phyloP scores from a whole-genome alignment of 768 basidiomycete genomes.

The Russula lepida region DNA sequence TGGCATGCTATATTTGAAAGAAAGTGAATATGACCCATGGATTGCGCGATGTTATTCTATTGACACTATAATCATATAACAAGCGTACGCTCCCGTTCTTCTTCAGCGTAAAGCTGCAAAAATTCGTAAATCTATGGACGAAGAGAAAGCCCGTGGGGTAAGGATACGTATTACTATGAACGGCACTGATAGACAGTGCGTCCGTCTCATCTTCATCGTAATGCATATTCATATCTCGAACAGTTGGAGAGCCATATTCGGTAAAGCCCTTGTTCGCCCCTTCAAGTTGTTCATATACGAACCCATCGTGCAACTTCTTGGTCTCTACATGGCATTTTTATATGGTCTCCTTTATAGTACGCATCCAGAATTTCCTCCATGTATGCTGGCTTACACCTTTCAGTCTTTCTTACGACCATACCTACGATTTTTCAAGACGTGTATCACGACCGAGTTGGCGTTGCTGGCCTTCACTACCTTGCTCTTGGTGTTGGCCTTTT shows the following conservation, averaged over 20 bases:
- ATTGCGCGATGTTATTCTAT: neutral
- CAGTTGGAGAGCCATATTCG: constrained; percentile 48
- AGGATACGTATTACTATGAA: constrained; percentile 43
- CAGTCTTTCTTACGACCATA: constrained; percentile 62
- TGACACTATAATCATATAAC: neutral
- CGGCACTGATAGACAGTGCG: constrained; percentile 36
- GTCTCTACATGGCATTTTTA: constrained; percentile 59
- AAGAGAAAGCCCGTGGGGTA: constrained; percentile 35
- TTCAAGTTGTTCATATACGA: constrained; percentile 53
- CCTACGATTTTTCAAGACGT: constrained; percentile 46
- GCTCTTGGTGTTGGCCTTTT: constrained; percentile 59
- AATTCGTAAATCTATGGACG: constrained; percentile 39
- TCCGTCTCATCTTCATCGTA: constrained; percentile 4
- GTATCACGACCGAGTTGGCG: constrained; percentile 49
- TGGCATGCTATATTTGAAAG: constrained; percentile 50
- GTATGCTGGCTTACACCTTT: neutral
- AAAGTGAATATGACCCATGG: constrained; percentile 40
- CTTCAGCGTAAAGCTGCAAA: constrained; percentile 44
- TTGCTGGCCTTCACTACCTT: constrained; percentile 62
- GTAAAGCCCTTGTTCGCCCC: constrained; percentile 52
- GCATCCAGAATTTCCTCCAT: neutral
- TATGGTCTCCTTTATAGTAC: constrained; percentile 36
- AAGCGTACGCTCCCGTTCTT: constrained; percentile 28
- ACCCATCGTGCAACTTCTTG: constrained; percentile 60
- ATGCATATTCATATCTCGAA: neutral